These are phyloP conservation scores for Neolecta irregularis DNA, from an alignment of 1,139 yeast genomes.

Conservation along the genomic window DNA sequence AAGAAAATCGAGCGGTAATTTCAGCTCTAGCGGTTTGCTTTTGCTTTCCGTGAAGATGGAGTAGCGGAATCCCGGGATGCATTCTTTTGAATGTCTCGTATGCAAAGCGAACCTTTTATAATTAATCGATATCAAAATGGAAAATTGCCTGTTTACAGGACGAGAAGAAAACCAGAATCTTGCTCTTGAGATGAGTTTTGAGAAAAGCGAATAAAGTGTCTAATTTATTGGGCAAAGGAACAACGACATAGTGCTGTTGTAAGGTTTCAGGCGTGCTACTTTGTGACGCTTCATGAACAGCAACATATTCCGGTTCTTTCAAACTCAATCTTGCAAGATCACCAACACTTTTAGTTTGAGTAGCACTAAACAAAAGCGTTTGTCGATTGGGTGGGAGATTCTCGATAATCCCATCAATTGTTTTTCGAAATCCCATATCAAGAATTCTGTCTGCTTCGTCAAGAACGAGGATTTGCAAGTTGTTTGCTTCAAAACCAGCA, in stretches of 20 bases:
- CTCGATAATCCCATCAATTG: constrained; percentile 68
- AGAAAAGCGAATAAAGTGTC: constrained; percentile 81
- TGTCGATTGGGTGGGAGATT: constrained; percentile 73
- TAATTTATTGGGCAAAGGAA: constrained; percentile 63
- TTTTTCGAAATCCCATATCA: constrained; percentile 91
- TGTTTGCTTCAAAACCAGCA: constrained; percentile 64
- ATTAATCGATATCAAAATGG: not conserved
- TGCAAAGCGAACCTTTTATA: constrained; percentile 52
- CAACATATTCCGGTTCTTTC: constrained; percentile 49
- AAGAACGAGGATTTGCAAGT: constrained; percentile 64
- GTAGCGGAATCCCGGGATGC: constrained; percentile 88
- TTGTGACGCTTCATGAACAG: constrained; percentile 35
- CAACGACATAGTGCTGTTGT: constrained; percentile 64
- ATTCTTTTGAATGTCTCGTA: constrained; percentile 81
- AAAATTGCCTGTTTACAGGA: constrained; percentile 56
- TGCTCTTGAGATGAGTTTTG: constrained; percentile 70
- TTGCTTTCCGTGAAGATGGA: constrained; percentile 90
- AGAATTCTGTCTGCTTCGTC: constrained; percentile 95
- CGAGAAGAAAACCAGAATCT: constrained; percentile 76
- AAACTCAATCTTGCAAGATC: constrained; percentile 82
- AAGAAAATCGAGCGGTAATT: constrained; percentile 69
- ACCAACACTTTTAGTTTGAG: constrained; percentile 74
- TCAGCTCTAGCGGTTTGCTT: constrained; percentile 88
- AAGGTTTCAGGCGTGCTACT: constrained; percentile 67
- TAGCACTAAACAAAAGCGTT: constrained; percentile 79